A percentile compares a stretch with the other conserved stretches of the same genome.
Conservation (phyloP, 2,329 filamentous ascomycete genomes). For the Fusarium fujikuroi region DNA sequence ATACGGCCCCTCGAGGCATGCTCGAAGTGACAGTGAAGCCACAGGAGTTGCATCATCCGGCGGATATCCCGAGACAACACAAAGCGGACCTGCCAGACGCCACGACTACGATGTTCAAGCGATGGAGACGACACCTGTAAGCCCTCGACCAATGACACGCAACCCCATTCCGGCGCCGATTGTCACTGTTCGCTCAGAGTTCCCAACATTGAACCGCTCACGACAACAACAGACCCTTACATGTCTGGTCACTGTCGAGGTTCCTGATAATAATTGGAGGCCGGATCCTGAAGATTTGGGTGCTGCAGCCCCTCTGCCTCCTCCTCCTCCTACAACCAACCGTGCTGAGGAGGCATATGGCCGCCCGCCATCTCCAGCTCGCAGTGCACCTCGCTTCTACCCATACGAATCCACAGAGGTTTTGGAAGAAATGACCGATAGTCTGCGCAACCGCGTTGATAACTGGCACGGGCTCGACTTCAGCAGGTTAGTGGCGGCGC, state of each 20-base stretch:
- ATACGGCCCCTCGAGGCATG: constrained; percentile 65
- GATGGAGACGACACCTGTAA: constrained; percentile 87
- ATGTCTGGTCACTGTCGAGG: constrained; percentile 92
- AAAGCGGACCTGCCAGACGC: constrained; percentile 75
- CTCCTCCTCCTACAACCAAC: constrained; percentile 53
- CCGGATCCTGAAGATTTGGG: constrained; percentile 85
- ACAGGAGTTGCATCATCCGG: constrained; percentile 79
- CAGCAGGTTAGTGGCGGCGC: constrained; percentile 64
- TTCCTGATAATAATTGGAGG: constrained; percentile 91
- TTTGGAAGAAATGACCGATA: constrained; percentile 87
- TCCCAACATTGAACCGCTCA: constrained; percentile 90
- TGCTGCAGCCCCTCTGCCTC: constrained; percentile 57
- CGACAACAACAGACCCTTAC: constrained; percentile 95
- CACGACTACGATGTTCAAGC: constrained; percentile 97
- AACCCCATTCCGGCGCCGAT: constrained; percentile 91
- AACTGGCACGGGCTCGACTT: constrained; percentile 99
- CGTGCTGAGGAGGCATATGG: constrained; percentile 65
- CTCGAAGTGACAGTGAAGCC: constrained; percentile 80
- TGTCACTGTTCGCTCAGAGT: constrained; percentile 96
- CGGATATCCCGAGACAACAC: constrained; percentile 81
- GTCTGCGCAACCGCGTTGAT: constrained; percentile 86
- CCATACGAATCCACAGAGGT: constrained; percentile 81
- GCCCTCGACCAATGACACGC: constrained; percentile 75
- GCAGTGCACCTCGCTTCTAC: constrained; percentile 67
- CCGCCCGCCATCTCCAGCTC: constrained; percentile 69